These are phyloP conservation scores for Striga hermonthica DNA, from an alignment of 305 asterid species.

Conservation along the genomic window DNA sequence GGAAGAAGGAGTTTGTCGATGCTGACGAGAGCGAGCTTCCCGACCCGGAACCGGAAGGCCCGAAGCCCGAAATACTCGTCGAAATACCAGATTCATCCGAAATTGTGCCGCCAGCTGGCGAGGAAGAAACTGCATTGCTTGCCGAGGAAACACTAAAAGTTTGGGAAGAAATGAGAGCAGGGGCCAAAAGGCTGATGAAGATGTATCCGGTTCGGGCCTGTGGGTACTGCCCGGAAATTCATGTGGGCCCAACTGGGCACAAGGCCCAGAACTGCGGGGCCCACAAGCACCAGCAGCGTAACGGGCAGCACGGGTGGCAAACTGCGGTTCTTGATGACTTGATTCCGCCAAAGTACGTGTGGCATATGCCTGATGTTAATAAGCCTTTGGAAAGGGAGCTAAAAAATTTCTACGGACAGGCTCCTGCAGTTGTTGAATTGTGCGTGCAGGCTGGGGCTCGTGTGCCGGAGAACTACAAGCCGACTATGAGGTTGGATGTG, in stretches of 20 bases:
- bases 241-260: conserved; percentile 85
- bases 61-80: conserved; percentile 45
- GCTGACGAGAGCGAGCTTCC: conserved; percentile 94
- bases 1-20: conserved; percentile 76
- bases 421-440: conserved; percentile 85
- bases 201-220: conserved; percentile 89
- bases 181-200: conserved; percentile 71
- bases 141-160: conserved; percentile 80
- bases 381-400: conserved; percentile 61
- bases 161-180: conserved; percentile 89
- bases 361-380: conserved; percentile 76
- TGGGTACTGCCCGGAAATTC: conserved; percentile 93
- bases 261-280: conserved; percentile 96
- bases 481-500: conserved; percentile 93
- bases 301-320: conserved; percentile 99
- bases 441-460: conserved; percentile 81
- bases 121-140: conserved; percentile 51
- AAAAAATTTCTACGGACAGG: conserved; percentile 82
- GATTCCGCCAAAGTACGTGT: conserved; percentile 83
- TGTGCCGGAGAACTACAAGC: conserved; percentile 76
- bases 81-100: conserved; percentile 57
- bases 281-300: conserved; percentile 93
- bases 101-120: conserved; percentile 51
- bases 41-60: conserved; percentile 62
- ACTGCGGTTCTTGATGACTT: conserved; percentile 72